Evolutionary conservation across 495 filamentous ascomycete genomes (phyloP).

Genomic region (Penicillium coprophilum): DNA sequence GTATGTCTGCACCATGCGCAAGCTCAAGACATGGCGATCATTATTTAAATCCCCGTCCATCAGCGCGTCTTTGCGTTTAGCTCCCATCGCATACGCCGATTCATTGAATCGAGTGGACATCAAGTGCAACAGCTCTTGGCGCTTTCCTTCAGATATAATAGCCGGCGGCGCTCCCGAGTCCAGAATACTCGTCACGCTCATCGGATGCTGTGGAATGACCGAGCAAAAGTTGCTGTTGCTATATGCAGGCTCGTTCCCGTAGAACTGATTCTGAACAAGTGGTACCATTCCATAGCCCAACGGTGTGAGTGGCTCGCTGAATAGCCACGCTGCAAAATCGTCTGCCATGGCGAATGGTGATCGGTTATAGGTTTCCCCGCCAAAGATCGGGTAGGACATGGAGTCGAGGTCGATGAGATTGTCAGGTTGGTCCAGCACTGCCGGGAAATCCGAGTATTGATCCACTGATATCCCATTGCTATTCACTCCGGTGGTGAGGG

Average conservation of each 20-base stretch:
- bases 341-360: slow-evolving; percentile 89
- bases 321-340: slow-evolving; percentile 88
- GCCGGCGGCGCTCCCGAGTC: slow-evolving; percentile 78
- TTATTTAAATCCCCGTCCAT: slow-evolving; percentile 74
- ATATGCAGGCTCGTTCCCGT: slow-evolving; percentile 43
- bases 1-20: slow-evolving; percentile 93
- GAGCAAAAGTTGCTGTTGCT: slow-evolving; percentile 36
- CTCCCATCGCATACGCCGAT: slow-evolving; percentile 69
- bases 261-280: slow-evolving; percentile 40
- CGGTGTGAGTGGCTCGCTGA: slow-evolving; percentile 61
- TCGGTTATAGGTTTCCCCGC: slow-evolving; percentile 73
- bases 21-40: slow-evolving; percentile 75
- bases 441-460: slow-evolving; percentile 32
- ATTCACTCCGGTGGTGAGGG: slow-evolving; percentile 32
- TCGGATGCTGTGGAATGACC: slow-evolving; percentile 62
- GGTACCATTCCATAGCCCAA: slow-evolving; percentile 43
- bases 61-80: slow-evolving; percentile 72
- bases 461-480: slow-evolving; percentile 18
- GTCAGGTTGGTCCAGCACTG: slow-evolving; percentile 19
- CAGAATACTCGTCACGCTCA: slow-evolving; percentile 89
- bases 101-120: slow-evolving; percentile 82
- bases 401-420: slow-evolving; percentile 55
- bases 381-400: slow-evolving; percentile 78
- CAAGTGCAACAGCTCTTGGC: slow-evolving; percentile 79
- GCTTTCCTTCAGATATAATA: slow-evolving; percentile 82